Base-by-base conservation (phyloP, 495 filamentous ascomycete species). In the Talaromyces ruber region DNA sequence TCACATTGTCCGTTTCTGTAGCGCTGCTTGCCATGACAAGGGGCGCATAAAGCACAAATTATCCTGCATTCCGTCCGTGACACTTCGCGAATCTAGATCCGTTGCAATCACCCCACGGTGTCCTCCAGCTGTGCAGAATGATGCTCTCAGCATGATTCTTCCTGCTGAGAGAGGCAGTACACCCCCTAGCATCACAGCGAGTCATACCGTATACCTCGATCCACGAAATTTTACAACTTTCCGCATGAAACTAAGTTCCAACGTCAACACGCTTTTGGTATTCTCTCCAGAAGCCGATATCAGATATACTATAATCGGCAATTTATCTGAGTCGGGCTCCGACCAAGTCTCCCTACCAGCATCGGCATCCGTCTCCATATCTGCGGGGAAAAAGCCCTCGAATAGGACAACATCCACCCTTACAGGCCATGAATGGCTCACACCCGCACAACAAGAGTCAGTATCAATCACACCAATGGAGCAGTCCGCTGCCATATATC, bases 141-240 rank as follows among this genome's bases (percentile, higher is more conserved):
- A 69, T 55, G 68, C 68, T 32, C 63, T 71, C 52, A 62, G 64
- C 58, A 70, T 67, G 52, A 69, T 71, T 59, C 61, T 58, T 6
- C 62, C 29, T 34, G 47, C 50, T 58, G 60, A 69, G 47, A 60
- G 34, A 47, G 54, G 55, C 30, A 51, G 18, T 14, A 62, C 64
- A 30, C 18, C 58, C 8, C 59, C 70, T 16, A 65, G 62, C 50
- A 63, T 74, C 24, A 66, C 65, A 24, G 60, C 66, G 14, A 70
- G 64, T 58, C 67, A 67, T 62, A 70, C 68, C 4, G 68, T 70
- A 63, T 69, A 68, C 57, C 68, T 71, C 14, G 71, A 74, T 54
- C 68, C 71, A 3, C 68, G 70, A 39, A 74, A 72, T 62, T 71
- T 74, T 57, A 65, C 70, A 22, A 74, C 71, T 12, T 68, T 74